Base-by-base conservation (phyloP, 352 stramenopile genomes). In the Globisporangium nodosum region DNA sequence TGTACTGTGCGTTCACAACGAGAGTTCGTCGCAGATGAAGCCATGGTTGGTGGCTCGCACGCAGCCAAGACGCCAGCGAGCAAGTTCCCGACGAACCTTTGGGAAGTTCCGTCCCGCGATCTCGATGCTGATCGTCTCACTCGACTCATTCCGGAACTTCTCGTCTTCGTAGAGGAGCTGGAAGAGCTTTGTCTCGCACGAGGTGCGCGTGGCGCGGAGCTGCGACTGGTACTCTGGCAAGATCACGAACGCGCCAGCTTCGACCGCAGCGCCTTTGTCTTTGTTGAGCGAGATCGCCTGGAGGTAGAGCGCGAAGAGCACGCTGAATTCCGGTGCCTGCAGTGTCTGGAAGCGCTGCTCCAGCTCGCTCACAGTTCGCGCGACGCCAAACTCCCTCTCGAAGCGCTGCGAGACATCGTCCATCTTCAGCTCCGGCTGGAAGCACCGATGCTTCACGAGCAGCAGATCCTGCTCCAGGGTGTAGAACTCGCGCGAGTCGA, bases 121-220 rank as follows among this genome's bases (percentile, higher is more conserved):
- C 55, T 90, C 79, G 20, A 92, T 52, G 21, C 37, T 45, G 20
- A 90, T 57, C 55, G 63, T 81, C 21, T 90, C 79, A 2, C 60
- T 73, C 0, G 58, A 31, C 49, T 85, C 70, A 2, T 67, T 64
- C 16, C 78, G 62, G 46, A 60, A 54, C 52, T 92, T 89, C n/a
- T 87, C 68, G 30, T 76, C 61, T 37, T 83, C 68, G 56, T 90
- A 87, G n/a, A 85, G 68, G 31, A 88, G 68, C 52, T 88, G 79
- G 18, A 88, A 80, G 16, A 90, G 68, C 30, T 69, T 69, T 0
- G 69, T 84, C 58, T 89, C 79, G 31, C 79, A 89, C 0, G 69
- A 77, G 5, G 77, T 78, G 15, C 73, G 69, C 8, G 76, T 69
- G 27, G 73, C 75, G 30, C 76, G 71, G 5, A 92, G 61, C 3